These are phyloP conservation scores for Plasmodium fragile DNA, from an alignment of 169 alveolate species.

Conservation along the genomic window DNA sequence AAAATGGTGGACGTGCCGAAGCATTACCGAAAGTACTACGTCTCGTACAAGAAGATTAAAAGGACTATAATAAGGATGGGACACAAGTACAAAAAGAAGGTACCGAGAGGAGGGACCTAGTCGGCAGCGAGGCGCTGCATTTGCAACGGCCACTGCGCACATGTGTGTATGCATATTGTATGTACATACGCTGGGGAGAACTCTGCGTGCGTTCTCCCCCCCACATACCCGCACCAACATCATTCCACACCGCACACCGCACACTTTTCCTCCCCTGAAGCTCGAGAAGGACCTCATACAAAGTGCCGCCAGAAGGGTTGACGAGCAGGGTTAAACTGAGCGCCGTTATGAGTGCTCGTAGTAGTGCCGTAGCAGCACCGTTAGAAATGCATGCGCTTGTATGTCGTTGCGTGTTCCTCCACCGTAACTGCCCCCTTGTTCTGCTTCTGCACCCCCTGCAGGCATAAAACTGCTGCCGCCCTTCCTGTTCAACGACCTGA, in stretches of 20 bases:
- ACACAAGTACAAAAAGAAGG: conserved; percentile 56
- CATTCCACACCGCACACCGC: not conserved
- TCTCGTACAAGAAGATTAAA: conserved; percentile 58
- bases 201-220: not conserved
- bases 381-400: not conserved
- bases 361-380: not conserved
- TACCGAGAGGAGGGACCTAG: not conserved
- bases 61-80: conserved; percentile 43
- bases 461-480: conserved; percentile 74
- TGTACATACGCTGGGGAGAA: not conserved
- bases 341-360: not conserved
- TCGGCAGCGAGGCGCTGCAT: not conserved
- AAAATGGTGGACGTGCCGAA: conserved; percentile 57
- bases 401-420: too few species aligned
- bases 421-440: not conserved
- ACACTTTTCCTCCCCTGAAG: conserved; percentile 5
- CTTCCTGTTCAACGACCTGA: conserved; percentile 75
- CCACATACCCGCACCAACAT: not conserved
- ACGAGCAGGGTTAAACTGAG: conserved; percentile 47
- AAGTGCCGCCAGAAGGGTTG: conserved; percentile 53
- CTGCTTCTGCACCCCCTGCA: not conserved
- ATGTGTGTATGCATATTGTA: not conserved
- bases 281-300: conserved; percentile 63
- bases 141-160: not conserved
- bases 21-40: conserved; percentile 56